phyloP scores from a whole-genome alignment of 2,329 filamentous ascomycete species.

The Claviceps monticola region DNA sequence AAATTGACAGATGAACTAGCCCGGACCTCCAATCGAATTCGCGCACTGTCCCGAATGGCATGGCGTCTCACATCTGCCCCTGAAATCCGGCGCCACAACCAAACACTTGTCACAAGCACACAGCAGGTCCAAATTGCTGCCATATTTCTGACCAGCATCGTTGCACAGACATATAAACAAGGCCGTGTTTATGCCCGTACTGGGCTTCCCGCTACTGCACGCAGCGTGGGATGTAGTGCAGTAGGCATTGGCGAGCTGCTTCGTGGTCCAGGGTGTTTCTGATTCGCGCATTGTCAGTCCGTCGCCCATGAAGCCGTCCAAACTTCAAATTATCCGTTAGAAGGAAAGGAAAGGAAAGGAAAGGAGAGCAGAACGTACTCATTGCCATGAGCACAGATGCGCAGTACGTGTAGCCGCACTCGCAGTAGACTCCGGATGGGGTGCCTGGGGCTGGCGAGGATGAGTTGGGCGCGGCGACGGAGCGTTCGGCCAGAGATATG shows the following conservation, averaged over 20 bases:
- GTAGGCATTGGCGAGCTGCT: slow-evolving; percentile 21
- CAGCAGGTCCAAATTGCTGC: slow-evolving; percentile 22
- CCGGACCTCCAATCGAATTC: neutral
- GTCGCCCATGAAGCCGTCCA: too few relatives aligned
- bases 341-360: neutral
- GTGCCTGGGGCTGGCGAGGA: slow-evolving; percentile 4
- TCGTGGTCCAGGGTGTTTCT: slow-evolving; percentile 21
- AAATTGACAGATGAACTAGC: neutral
- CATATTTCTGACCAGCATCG: slow-evolving; percentile 17
- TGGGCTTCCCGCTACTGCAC: slow-evolving; percentile 18
- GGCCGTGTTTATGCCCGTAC: slow-evolving; percentile 17
- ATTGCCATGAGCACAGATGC: slow-evolving; percentile 24
- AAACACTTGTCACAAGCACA: slow-evolving; percentile 27
- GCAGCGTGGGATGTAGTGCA: slow-evolving; percentile 23
- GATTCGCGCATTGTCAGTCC: neutral
- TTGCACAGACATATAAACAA: slow-evolving; percentile 27
- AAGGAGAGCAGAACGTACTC: slow-evolving; percentile 13
- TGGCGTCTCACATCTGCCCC: slow-evolving; percentile 25
- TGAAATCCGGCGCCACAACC: slow-evolving; percentile 24
- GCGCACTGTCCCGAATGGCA: slow-evolving; percentile 15
- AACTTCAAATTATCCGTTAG: neutral
- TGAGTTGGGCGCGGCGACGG: slow-evolving; percentile 1
- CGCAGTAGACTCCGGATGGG: slow-evolving; percentile 22
- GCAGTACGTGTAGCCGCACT: slow-evolving; percentile 29
- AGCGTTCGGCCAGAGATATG: slow-evolving; percentile 5